Evolutionary conservation across 768 basidiomycete species (phyloP).

Genomic region (Podaxis sp.): DNA sequence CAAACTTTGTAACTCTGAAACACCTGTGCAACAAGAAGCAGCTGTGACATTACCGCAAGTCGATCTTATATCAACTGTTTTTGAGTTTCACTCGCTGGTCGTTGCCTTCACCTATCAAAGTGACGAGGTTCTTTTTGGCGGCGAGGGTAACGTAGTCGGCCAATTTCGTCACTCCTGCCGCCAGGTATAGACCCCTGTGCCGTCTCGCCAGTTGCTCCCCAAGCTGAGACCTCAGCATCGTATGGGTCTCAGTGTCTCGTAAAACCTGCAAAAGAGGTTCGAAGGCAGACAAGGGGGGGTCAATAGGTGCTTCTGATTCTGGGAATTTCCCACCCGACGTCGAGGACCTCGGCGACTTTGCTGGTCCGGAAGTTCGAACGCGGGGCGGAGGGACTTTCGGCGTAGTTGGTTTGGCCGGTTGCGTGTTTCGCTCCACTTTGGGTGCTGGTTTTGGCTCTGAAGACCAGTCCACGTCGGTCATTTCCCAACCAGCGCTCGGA

Average conservation of each 20-base stretch:
- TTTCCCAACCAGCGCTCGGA: conserved; percentile 2
- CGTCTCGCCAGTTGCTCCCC: conserved; percentile 6
- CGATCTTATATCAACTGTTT: background rate
- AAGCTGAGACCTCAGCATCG: conserved; percentile 4
- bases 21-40: too few species aligned
- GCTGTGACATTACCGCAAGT: background rate
- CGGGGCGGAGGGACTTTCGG: background rate
- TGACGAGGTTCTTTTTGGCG: conserved; percentile 7
- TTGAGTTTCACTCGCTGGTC: conserved; percentile 8
- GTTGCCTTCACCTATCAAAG: background rate
- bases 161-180: conserved; percentile 13
- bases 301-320: background rate
- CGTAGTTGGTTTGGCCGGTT: background rate
- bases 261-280: conserved; percentile 5
- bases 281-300: background rate
- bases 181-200: conserved; percentile 4
- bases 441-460: background rate
- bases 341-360: background rate
- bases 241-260: background rate
- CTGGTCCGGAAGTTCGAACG: background rate
- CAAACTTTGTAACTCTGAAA: background rate
- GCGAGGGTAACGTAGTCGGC: conserved; percentile 14
- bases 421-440: background rate
- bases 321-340: background rate
- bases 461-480: background rate